Base-by-base conservation (phyloP, 2,329 filamentous ascomycete species). In the Fonsecaea nubica region DNA sequence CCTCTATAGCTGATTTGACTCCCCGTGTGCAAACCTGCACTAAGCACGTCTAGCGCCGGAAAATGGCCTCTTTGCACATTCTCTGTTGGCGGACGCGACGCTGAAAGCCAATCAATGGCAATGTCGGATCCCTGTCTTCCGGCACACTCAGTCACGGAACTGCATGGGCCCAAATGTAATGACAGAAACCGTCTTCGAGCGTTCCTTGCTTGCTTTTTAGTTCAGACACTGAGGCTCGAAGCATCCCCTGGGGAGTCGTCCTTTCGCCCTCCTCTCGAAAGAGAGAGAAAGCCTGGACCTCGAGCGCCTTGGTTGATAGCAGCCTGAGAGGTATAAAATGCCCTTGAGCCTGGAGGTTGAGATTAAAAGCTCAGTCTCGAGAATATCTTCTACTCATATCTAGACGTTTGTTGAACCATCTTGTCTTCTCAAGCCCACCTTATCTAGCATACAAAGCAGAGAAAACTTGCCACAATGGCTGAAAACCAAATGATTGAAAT, bases 401-500 rank as follows among this genome's bases (percentile, higher is more conserved):
- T 18, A 10, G 9, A 36, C 21, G 30, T 42, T 25, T 12, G 35
- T 10, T 30, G 18, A 13, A 50, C 18, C 3, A 13, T 10, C 21
- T 50, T 35, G 12, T 55, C 13, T 35, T 55, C 30, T 55, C 10
- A 35, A 35, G 5, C 30, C 12, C 25, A 18, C 45, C 15, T 9
- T n/a, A 13, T 9, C 8, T 12, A 9, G 21, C 18, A 50, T 21
- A 50, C 12, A 25, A 4, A 35, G 33, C n/a, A n/a, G 15, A 60
- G 13, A 6, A 6, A 30, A 32, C n/a, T 42, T 45, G 15, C 13
- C 12, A 42, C 36, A 12, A 70, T 70, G 68, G 59, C 62, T 13
- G 53, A 65, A 57, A 56, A 30, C 25, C 59, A 64, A 36, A 58
- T 68, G 57, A 68, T 63, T 35, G 68, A 70, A 8, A 58, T 70